Evolutionary conservation across 768 basidiomycete genomes (phyloP).

Genomic region (Collybia sordida): DNA sequence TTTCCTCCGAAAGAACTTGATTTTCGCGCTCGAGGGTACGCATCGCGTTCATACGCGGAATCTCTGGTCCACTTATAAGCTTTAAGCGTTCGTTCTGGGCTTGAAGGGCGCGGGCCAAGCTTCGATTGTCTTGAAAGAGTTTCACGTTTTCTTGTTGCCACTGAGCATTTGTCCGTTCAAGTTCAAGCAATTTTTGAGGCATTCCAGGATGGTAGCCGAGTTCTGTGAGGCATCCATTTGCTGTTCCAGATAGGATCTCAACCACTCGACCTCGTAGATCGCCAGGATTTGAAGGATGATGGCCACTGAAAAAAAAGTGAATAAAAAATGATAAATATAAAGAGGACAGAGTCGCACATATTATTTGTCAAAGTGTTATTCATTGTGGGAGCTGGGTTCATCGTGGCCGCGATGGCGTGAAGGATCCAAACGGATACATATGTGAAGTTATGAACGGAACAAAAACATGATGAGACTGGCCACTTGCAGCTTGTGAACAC

Average conservation of each 20-base stretch:
- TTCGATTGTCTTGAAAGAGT: slow-evolving; percentile 38
- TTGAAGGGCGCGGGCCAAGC: slow-evolving; percentile 23
- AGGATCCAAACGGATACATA: too few species aligned
- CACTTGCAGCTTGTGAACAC: too few species aligned
- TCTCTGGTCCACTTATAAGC: slow-evolving; percentile 14
- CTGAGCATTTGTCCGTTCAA: slow-evolving; percentile 27
- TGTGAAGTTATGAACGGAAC: too few species aligned
- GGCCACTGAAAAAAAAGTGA: too few species aligned
- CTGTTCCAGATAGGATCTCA: slow-evolving; percentile 42
- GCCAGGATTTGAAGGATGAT: background rate
- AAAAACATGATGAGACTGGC: too few species aligned
- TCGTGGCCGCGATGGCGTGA: too few species aligned
- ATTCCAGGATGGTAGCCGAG: slow-evolving; percentile 47
- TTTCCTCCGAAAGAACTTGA: slow-evolving; percentile 17
- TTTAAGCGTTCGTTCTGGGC: slow-evolving; percentile 18
- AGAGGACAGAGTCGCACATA: too few species aligned
- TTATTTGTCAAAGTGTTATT: too few species aligned
- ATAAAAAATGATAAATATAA: too few species aligned
- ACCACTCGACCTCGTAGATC: slow-evolving; percentile 36
- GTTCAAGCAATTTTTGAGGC: slow-evolving; percentile 31
- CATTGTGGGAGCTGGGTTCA: too few species aligned
- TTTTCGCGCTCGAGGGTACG: slow-evolving; percentile 21
- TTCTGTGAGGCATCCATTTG: slow-evolving; percentile 46
- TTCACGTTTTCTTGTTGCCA: slow-evolving; percentile 38
- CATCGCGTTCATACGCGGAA: slow-evolving; percentile 17